Evolutionary conservation across 1,139 yeast species (phyloP).

Genomic region (Protomyces inundatus): DNA sequence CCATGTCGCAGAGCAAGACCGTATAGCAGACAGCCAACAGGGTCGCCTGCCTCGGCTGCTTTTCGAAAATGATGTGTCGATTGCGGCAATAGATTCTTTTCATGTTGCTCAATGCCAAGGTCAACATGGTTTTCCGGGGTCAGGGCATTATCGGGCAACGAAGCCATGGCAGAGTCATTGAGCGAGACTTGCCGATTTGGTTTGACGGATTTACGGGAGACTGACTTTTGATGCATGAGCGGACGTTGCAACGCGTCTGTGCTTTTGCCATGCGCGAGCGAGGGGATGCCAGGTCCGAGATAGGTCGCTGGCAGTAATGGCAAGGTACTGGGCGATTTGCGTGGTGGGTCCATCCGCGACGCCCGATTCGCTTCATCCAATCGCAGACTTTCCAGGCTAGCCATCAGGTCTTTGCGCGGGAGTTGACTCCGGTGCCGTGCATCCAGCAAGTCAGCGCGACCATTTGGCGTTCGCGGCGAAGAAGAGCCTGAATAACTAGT

Average conservation of each 20-base stretch:
- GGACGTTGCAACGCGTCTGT: not conserved
- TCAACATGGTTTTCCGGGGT: constrained; percentile 45
- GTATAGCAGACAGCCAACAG: constrained; percentile 66
- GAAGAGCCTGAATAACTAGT: not conserved
- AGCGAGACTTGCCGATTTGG: not conserved
- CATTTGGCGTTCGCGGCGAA: not conserved
- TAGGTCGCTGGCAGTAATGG: not conserved
- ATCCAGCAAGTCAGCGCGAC: not conserved
- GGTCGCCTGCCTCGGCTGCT: constrained; percentile 56
- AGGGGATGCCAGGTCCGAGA: not conserved
- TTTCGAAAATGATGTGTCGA: constrained; percentile 64
- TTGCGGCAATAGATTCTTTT: constrained; percentile 58
- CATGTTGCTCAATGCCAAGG: constrained; percentile 52
- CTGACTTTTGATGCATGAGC: not conserved
- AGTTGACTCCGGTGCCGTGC: not conserved
- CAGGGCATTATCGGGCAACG: constrained; percentile 28
- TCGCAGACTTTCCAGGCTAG: not conserved
- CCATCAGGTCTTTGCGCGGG: not conserved
- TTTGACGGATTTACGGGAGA: not conserved
- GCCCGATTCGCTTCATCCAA: not conserved
- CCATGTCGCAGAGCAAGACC: constrained; percentile 67
- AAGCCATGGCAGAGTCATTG: constrained; percentile 9
- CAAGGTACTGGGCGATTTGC: not conserved
- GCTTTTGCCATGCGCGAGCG: not conserved
- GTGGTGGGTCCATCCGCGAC: not conserved